phyloP scores from a whole-genome alignment of 2,329 filamentous ascomycete genomes.

The Apiospora arundinis region DNA sequence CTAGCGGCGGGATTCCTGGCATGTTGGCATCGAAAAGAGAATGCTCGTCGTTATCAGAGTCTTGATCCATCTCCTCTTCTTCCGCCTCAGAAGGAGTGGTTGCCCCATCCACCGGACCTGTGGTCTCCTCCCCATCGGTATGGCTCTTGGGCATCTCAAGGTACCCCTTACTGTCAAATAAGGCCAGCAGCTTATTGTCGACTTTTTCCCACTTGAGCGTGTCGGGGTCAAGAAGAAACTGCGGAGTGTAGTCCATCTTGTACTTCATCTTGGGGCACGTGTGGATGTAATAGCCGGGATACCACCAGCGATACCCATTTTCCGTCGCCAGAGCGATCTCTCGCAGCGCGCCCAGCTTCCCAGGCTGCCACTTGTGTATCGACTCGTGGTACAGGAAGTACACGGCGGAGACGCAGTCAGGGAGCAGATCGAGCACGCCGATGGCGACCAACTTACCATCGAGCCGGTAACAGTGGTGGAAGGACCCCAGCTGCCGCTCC shows the following conservation, averaged over 20 bases:
- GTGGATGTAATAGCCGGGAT: constrained; percentile 83
- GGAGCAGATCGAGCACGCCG: constrained; percentile 78
- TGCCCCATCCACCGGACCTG: constrained; percentile 19
- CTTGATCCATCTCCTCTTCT: constrained; percentile 24
- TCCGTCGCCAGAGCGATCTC: constrained; percentile 76
- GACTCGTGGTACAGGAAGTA: constrained; percentile 85
- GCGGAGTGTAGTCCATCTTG: constrained; percentile 80
- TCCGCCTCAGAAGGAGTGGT: constrained; percentile 23
- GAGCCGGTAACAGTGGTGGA: constrained; percentile 81
- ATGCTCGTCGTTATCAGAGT: constrained; percentile 27
- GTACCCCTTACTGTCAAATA: constrained; percentile 63
- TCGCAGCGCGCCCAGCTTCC: constrained; percentile 76
- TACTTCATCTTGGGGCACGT: constrained; percentile 83
- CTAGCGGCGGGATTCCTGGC: constrained; percentile 67
- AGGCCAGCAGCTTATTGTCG: constrained; percentile 55
- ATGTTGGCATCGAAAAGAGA: constrained; percentile 66
- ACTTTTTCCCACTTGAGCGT: constrained; percentile 67
- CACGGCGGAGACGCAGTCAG: constrained; percentile 78
- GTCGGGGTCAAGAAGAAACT: constrained; percentile 75
- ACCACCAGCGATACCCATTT: constrained; percentile 76
- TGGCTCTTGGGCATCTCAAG: constrained; percentile 51
- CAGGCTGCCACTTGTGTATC: constrained; percentile 71
- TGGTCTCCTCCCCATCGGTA: not conserved
- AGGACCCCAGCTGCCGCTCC: constrained; percentile 69
- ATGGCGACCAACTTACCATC: constrained; percentile 79